Conservation (phyloP, 108 stramenopile species). For the Conticribra weissflogii region DNA sequence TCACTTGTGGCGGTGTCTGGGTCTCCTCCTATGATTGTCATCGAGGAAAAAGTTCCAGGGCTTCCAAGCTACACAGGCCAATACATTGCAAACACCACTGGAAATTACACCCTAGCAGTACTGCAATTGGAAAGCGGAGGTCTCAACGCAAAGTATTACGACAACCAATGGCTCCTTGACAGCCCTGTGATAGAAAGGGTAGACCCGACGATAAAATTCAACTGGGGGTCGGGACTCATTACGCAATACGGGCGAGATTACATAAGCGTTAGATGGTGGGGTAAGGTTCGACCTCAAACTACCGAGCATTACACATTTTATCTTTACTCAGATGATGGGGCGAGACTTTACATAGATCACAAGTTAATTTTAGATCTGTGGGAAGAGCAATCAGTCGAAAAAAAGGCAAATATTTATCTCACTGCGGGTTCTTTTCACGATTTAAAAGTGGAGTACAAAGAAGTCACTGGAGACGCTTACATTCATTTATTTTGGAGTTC, state of each 20-base stretch:
- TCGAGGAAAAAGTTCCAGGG: constrained; percentile 75
- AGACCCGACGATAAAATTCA: constrained; percentile 64
- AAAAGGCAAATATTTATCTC: constrained; percentile 52
- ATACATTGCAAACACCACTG: constrained; percentile 61
- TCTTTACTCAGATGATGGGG: constrained; percentile 72
- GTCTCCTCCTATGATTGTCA: constrained; percentile 39
- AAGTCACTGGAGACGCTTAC: constrained; percentile 70
- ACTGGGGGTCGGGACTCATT: constrained; percentile 72
- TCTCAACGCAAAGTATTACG: constrained; percentile 73
- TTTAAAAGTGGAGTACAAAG: constrained; percentile 77
- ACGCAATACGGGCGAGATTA: constrained; percentile 82
- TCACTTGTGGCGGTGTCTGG: constrained; percentile 47
- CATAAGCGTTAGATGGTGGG: constrained; percentile 78
- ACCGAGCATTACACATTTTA: constrained; percentile 79
- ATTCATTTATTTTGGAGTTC: constrained; percentile 72
- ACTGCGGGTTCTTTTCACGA: constrained; percentile 63
- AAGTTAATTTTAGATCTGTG: constrained; percentile 73
- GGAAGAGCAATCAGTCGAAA: constrained; percentile 53
- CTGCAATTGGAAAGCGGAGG: constrained; percentile 74
- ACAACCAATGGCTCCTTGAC: constrained; percentile 84
- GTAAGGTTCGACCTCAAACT: constrained; percentile 64
- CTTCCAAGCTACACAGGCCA: constrained; percentile 74
- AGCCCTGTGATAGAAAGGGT: constrained; percentile 64
- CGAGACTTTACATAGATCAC: constrained; percentile 79
- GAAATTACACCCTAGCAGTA: constrained; percentile 67